A percentile compares a stretch with the other conserved stretches of the same genome.
These are phyloP conservation scores for Hymenoscyphus albidus DNA, from an alignment of 2,329 filamentous ascomycete genomes.

Conservation along the genomic window DNA sequence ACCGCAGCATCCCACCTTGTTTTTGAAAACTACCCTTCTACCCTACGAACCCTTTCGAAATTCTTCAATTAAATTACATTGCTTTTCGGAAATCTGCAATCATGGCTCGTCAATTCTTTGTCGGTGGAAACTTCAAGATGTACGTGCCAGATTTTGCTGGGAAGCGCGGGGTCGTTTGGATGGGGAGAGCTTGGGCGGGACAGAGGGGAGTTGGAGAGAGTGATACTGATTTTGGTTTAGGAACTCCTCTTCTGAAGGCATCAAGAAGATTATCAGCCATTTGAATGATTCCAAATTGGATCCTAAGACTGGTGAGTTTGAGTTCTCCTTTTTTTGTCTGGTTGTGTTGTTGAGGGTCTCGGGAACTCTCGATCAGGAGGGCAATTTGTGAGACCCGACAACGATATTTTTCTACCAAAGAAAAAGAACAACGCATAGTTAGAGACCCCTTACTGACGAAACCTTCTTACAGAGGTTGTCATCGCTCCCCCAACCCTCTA, in stretches of 20 bases:
- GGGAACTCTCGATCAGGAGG: conserved; percentile 4
- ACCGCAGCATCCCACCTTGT: background rate
- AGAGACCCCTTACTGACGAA: conserved; percentile 1
- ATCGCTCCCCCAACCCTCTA: conserved; percentile 88
- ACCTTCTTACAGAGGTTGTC: conserved; percentile 70
- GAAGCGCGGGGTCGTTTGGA: conserved; percentile 3
- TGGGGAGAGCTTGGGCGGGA: conserved; percentile 9
- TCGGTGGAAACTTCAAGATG: conserved; percentile 99
- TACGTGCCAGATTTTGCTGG: conserved; percentile 42
- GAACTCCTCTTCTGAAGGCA: conserved; percentile 89
- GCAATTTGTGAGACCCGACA: conserved; percentile 7
- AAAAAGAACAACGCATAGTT: background rate
- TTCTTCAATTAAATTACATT: too few species aligned
- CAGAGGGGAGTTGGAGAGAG: background rate
- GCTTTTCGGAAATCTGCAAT: conserved; percentile 16
- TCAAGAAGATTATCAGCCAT: conserved; percentile 85
- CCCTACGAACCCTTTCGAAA: background rate
- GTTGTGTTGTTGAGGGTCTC: conserved; percentile 3
- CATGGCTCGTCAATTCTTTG: conserved; percentile 95
- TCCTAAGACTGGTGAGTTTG: conserved; percentile 62
- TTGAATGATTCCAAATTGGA: conserved; percentile 84
- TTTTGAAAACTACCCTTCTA: background rate
- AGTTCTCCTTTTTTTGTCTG: conserved; percentile 3
- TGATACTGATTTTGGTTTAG: conserved; percentile 44
- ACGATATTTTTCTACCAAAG: background rate